Evolutionary conservation across 495 filamentous ascomycete species (phyloP).

Genomic region (Hypoxylon rickii): DNA sequence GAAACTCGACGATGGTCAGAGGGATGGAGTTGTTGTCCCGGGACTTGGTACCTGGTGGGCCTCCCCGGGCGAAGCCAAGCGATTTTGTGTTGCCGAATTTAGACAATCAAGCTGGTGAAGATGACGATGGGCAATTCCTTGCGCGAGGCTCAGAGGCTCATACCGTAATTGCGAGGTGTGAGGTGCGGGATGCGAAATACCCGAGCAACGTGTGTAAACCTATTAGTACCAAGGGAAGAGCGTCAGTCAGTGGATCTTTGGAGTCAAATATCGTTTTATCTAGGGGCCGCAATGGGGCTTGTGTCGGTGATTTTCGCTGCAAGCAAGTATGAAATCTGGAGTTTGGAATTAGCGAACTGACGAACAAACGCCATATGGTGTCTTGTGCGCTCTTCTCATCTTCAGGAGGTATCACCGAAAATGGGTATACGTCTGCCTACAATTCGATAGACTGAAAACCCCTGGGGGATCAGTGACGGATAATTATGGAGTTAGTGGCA

Average conservation of each 20-base stretch:
- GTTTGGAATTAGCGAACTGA: conserved; percentile 1
- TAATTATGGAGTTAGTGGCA: conserved; percentile 24
- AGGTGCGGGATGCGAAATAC: neutral
- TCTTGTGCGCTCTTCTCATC: conserved; percentile 6
- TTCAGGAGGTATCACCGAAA: neutral
- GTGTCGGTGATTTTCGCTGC: conserved; percentile 8
- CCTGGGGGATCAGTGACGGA: conserved; percentile 32
- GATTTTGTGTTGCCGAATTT: too few relatives aligned
- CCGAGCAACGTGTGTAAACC: too few relatives aligned
- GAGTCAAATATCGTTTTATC: neutral
- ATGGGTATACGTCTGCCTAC: neutral
- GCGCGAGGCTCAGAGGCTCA: too few relatives aligned
- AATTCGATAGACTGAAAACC: conserved; percentile 7
- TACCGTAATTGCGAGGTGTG: neutral
- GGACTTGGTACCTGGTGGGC: too few relatives aligned
- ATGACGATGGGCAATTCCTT: too few relatives aligned
- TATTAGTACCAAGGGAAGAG: too few relatives aligned
- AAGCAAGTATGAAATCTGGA: neutral
- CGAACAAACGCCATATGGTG: conserved; percentile 4
- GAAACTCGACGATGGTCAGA: too few relatives aligned
- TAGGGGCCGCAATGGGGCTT: too few relatives aligned
- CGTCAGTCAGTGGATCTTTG: too few relatives aligned
- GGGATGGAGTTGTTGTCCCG: too few relatives aligned
- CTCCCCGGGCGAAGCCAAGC: too few relatives aligned
- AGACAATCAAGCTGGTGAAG: too few relatives aligned